Base-by-base conservation (phyloP, 345 rosid species). In the Lepidium didymum region DNA sequence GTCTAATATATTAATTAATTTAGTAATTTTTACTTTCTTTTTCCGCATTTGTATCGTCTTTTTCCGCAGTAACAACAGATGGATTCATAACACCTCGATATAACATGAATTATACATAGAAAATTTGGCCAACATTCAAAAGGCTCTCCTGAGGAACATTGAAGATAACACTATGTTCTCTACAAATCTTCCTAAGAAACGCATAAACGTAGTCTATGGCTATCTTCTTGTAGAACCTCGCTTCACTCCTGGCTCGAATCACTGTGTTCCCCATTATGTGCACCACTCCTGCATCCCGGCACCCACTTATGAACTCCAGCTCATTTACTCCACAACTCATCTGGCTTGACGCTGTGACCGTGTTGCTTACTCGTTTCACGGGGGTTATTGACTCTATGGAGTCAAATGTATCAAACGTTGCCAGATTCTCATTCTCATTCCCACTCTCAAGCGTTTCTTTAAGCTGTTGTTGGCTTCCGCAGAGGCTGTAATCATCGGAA, bases 101-200 rank as follows among this genome's bases (percentile, higher is more conserved):
- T 18, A 29, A 55, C 70, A 67, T 37, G 16, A 10, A 64, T 79
- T 74, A 87, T 60, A 87, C 89, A 78, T 81, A 85, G 68, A 88
- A 82, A 43, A 84, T 68, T 76, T 88, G 91, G 31, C 94, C 94
- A 34, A 88, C 94, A 53, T 86, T 88, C 78, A 88, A 54, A 55
- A 86, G 85, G 54, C 86, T 81, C 80, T 88, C 91, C 54, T 81
- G 94, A 74, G 94, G 89, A 69, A 88, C 79, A 75, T 88, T 82
- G 57, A 82, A 88, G 62, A 88, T 86, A 14, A 68, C 91, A 73
- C 91, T 84, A 64, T 82, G 77, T 40, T 84, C 91, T 75, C 91
- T 86, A 72, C 94, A 88, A 6, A 88, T 78, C 86, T 88, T 88
- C 84, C 91, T 81, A 51, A 88, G 86, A 77, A 86, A 85, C n/a